These are phyloP conservation scores for Agrocybe praecox DNA, from an alignment of 768 basidiomycete species.

Conservation along the genomic window DNA sequence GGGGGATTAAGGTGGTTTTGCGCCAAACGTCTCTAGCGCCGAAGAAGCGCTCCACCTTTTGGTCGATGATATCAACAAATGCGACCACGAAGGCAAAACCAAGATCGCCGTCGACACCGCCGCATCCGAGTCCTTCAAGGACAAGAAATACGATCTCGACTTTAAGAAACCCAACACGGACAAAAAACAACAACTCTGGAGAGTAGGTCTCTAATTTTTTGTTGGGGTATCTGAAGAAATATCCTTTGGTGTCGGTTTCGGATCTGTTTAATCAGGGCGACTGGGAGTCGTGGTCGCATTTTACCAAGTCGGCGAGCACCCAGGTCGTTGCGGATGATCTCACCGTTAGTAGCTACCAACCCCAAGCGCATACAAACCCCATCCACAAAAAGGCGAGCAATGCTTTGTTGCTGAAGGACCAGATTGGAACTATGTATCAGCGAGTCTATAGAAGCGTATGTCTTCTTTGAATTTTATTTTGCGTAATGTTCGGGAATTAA, in stretches of 20 bases:
- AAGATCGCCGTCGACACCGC: slow-evolving; percentile 10
- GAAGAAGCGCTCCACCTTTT: slow-evolving; percentile 13
- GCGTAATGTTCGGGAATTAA: neutral
- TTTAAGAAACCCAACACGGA: slow-evolving; percentile 11
- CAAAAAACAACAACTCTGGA: neutral
- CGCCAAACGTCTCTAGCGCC: slow-evolving; percentile 7
- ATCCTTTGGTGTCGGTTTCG: slow-evolving; percentile 11
- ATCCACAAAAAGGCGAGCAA: slow-evolving; percentile 12
- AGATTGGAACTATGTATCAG: slow-evolving; percentile 12
- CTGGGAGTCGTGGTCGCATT: slow-evolving; percentile 10
- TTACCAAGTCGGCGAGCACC: slow-evolving; percentile 7
- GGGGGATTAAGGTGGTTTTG: slow-evolving; percentile 12
- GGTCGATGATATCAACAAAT: slow-evolving; percentile 8
- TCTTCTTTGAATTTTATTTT: neutral
- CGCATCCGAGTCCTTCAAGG: slow-evolving; percentile 14
- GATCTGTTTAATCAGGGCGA: slow-evolving; percentile 14
- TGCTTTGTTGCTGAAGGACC: slow-evolving; percentile 11
- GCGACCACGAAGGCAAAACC: slow-evolving; percentile 10
- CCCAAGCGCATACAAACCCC: slow-evolving; percentile 10
- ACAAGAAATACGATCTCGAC: slow-evolving; percentile 15
- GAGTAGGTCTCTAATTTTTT: slow-evolving; percentile 3
- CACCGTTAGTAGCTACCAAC: slow-evolving; percentile 15
- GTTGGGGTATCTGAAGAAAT: slow-evolving; percentile 9
- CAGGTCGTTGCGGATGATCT: slow-evolving; percentile 15
- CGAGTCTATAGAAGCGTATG: slow-evolving; percentile 14